A percentile compares a stretch with the other conserved stretches of the same genome.
Evolutionary conservation across 2,329 filamentous ascomycete species (phyloP).

Genomic region (Colletotrichum sp.): DNA sequence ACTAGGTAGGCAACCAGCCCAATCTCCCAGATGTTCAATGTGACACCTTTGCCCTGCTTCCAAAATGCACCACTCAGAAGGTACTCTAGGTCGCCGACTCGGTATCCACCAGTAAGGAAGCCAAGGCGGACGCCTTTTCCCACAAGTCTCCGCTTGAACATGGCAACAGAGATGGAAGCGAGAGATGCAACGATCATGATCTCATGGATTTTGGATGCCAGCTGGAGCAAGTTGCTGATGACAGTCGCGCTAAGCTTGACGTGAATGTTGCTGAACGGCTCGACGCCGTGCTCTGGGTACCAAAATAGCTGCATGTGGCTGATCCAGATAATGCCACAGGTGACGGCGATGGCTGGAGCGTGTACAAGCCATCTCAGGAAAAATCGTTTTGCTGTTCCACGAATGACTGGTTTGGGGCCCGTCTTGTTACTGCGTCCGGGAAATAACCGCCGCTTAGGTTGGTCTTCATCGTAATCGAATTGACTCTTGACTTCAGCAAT

Average conservation of each 20-base stretch:
- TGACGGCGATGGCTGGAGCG: neutral
- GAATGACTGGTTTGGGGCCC: neutral
- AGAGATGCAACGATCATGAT: neutral
- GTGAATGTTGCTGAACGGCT: neutral
- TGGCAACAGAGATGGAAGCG: neutral
- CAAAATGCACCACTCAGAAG: neutral
- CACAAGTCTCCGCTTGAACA: neutral
- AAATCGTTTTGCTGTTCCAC: neutral
- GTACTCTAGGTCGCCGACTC: slow-evolving; percentile 3
- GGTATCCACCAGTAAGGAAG: slow-evolving; percentile 13
- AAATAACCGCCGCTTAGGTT: neutral
- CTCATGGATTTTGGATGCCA: slow-evolving; percentile 1
- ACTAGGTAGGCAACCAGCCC: neutral
- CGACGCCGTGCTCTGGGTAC: neutral
- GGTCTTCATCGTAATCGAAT: neutral
- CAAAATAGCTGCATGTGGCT: neutral
- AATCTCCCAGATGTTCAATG: neutral
- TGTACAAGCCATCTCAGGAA: neutral
- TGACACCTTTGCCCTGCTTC: neutral
- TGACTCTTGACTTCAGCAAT: neutral
- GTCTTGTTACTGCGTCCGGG: neutral
- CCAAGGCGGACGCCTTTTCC: neutral
- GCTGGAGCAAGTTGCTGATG: slow-evolving; percentile 3
- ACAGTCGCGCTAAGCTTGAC: neutral
- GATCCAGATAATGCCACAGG: neutral